These are phyloP conservation scores for Penstemon barbatus DNA, from an alignment of 257 asterid species.

Conservation along the genomic window DNA sequence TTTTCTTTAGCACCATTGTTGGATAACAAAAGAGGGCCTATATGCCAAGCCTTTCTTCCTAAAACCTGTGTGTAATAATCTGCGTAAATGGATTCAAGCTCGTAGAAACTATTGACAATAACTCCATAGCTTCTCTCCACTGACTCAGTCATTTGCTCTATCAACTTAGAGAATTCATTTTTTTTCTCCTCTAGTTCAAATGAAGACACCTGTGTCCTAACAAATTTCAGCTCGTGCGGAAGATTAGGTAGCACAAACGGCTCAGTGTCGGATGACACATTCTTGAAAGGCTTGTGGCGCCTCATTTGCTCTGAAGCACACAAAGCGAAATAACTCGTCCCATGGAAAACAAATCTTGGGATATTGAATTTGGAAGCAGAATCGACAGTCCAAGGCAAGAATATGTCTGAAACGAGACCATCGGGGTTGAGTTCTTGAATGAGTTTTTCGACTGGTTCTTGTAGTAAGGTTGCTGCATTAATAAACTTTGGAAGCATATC, in stretches of 20 bases:
- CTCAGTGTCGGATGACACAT: constrained; percentile 34
- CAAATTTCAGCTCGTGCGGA: constrained; percentile 28
- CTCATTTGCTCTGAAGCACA: constrained; percentile 14
- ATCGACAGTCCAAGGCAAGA: too few species aligned
- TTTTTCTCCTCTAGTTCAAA: neutral
- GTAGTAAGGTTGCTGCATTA: constrained; percentile 24
- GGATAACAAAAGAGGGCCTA: constrained; percentile 41
- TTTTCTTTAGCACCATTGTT: constrained; percentile 12
- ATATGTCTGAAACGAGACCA: constrained; percentile 27
- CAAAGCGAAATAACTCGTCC: too few species aligned
- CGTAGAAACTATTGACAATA: constrained; percentile 45
- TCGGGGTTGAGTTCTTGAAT: constrained; percentile 21
- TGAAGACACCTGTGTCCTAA: constrained; percentile 24
- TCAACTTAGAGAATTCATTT: neutral
- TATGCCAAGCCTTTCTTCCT: constrained; percentile 44
- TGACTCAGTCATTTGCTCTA: constrained; percentile 18
- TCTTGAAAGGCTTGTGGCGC: constrained; percentile 27
- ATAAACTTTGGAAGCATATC: neutral
- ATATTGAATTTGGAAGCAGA: too few species aligned
- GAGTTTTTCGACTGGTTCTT: constrained; percentile 27
- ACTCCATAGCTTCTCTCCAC: constrained; percentile 36
- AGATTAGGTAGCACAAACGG: constrained; percentile 36
- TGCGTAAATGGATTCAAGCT: constrained; percentile 49
- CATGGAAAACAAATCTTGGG: too few species aligned
- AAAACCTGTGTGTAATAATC: constrained; percentile 29